A percentile compares a stretch with the other conserved stretches of the same genome.
Conservation (phyloP, 1,139 yeast species). For the Meyerozyma athensensis region DNA sequence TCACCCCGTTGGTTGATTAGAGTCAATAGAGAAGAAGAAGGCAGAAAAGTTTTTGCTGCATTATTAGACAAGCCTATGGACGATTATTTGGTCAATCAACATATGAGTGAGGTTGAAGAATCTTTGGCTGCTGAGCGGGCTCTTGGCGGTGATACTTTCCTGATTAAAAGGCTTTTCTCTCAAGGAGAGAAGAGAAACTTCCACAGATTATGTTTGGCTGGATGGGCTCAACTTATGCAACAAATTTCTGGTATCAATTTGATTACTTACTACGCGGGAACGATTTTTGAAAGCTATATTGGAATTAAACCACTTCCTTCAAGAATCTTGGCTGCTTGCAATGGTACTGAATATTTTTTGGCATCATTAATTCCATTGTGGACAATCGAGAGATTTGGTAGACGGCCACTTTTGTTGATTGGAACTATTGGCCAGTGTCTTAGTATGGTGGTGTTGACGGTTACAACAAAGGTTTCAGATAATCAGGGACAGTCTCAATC, state of each 20-base stretch:
- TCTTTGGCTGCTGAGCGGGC: slow-evolving; percentile 24
- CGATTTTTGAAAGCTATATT: slow-evolving; percentile 39
- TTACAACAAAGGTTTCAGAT: slow-evolving; percentile 14
- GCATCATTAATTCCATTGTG: slow-evolving; percentile 42
- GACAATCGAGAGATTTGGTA: slow-evolving; percentile 49
- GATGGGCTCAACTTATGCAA: slow-evolving; percentile 43
- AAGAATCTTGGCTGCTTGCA: slow-evolving; percentile 34
- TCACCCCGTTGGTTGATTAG: slow-evolving; percentile 21
- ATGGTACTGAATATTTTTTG: slow-evolving; percentile 36
- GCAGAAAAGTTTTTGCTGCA: slow-evolving; percentile 43
- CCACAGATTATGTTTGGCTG: slow-evolving; percentile 44
- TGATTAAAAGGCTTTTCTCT: slow-evolving; percentile 22
- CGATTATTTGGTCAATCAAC: slow-evolving; percentile 22
- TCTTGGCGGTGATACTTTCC: slow-evolving; percentile 20
- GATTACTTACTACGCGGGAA: slow-evolving; percentile 41
- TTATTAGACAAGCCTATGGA: slow-evolving; percentile 32
- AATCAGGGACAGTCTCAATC: neutral
- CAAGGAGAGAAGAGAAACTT: slow-evolving; percentile 43
- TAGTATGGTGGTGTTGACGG: slow-evolving; percentile 27
- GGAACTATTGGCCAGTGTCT: slow-evolving; percentile 50
- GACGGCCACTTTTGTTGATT: slow-evolving; percentile 45
- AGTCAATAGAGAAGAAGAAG: slow-evolving; percentile 35
- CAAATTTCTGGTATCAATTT: slow-evolving; percentile 41
- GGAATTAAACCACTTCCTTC: slow-evolving; percentile 36
- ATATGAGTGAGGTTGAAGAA: slow-evolving; percentile 26